A percentile compares a stretch with the other conserved stretches of the same genome.
These are phyloP conservation scores for Mariannaea elegans DNA, from an alignment of 2,329 filamentous ascomycete species.

Conservation along the genomic window DNA sequence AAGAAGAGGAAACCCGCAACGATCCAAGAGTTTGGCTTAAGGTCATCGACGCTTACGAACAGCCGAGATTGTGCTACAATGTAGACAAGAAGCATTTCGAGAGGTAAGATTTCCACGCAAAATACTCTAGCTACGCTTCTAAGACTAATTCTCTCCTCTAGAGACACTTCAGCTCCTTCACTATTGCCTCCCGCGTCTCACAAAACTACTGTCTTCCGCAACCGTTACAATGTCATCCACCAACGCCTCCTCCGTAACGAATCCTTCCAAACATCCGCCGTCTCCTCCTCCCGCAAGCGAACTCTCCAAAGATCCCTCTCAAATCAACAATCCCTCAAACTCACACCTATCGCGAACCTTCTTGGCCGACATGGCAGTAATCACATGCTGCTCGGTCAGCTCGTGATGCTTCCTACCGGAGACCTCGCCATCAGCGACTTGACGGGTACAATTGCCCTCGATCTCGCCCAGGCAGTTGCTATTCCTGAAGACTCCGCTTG, in stretches of 20 bases:
- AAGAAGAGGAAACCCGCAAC: constrained; percentile 63
- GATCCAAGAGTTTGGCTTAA: constrained; percentile 87
- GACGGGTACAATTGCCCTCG: constrained; percentile 86
- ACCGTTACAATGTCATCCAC: constrained; percentile 91
- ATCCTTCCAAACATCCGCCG: constrained; percentile 84
- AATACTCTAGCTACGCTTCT: background rate
- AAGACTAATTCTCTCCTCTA: constrained; percentile 44
- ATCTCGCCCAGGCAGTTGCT: constrained; percentile 80
- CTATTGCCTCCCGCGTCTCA: constrained; percentile 80
- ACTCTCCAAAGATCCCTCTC: constrained; percentile 68
- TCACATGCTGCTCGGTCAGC: constrained; percentile 86
- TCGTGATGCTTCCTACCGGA: constrained; percentile 83
- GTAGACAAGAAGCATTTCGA: constrained; percentile 90
- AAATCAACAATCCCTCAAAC: constrained; percentile 77
- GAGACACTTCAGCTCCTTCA: constrained; percentile 70
- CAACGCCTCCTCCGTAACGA: constrained; percentile 93
- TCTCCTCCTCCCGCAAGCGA: constrained; percentile 67
- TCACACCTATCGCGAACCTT: constrained; percentile 83
- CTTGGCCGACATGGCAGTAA: constrained; percentile 82
- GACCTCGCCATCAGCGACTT: constrained; percentile 84
- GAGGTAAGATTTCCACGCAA: constrained; percentile 55
- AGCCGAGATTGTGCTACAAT: constrained; percentile 82
- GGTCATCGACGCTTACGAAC: constrained; percentile 83
- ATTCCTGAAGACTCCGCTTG: constrained; percentile 88
- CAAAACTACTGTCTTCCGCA: constrained; percentile 87